Percentiles rank a stretch among this genome's conserved stretches.
Evolutionary conservation across 1,139 yeast genomes (phyloP).

Genomic region (Meyerozyma elateridarum): DNA sequence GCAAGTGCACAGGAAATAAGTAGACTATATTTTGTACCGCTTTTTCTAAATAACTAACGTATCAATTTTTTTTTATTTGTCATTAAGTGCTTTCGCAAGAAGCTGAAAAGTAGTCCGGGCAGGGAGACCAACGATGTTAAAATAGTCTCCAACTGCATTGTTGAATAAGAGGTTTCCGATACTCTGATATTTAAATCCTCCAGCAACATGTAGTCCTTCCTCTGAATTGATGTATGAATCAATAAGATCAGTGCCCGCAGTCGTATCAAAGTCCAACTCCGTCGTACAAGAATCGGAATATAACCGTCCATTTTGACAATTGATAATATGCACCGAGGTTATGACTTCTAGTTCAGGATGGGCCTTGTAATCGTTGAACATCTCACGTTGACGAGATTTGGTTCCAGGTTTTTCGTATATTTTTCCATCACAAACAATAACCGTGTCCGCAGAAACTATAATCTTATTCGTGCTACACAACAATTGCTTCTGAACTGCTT

Average conservation of each 20-base stretch:
- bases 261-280: constrained; percentile 23
- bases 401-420: constrained; percentile 76
- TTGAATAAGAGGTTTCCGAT: constrained; percentile 61
- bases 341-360: constrained; percentile 51
- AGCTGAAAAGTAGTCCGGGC: constrained; percentile 49
- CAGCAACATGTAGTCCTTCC: constrained; percentile 84
- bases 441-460: constrained; percentile 70
- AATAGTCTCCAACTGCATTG: constrained; percentile 71
- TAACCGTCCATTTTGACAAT: constrained; percentile 9
- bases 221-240: constrained; percentile 58
- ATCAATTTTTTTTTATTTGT: too few species aligned
- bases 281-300: constrained; percentile 20
- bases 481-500: constrained; percentile 48
- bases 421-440: constrained; percentile 56
- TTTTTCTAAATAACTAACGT: too few species aligned
- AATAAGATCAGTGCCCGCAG: constrained; percentile 49
- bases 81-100: constrained; percentile 22
- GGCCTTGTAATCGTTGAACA: constrained; percentile 46
- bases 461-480: constrained; percentile 10
- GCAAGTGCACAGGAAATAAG: background rate
- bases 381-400: constrained; percentile 31
- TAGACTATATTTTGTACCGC: too few species aligned
- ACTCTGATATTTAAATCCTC: constrained; percentile 87
- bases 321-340: constrained; percentile 61
- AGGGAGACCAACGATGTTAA: constrained; percentile 90